Percentiles rank a stretch among this genome's conserved stretches.
Evolutionary conservation across 352 stramenopile genomes (phyloP).

Genomic region (Phytophthora cryptogea): DNA sequence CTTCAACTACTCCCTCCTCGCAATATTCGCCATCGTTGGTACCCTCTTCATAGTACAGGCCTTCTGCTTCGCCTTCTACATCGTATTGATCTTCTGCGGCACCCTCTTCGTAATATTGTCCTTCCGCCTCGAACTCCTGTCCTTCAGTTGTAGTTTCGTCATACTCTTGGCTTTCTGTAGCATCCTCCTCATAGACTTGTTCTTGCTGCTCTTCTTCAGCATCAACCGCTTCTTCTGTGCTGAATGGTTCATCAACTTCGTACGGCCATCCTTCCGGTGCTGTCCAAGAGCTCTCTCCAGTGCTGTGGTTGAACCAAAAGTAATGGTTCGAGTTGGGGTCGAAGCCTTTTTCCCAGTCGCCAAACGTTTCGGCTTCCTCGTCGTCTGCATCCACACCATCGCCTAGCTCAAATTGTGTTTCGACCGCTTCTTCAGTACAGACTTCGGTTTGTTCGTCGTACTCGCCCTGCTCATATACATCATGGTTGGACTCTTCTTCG

Average conservation of each 20-base stretch:
- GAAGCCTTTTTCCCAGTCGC: constrained; percentile 88
- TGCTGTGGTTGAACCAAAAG: constrained; percentile 90
- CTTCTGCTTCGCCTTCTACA: constrained; percentile 9
- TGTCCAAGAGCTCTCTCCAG: constrained; percentile 80
- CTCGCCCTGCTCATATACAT: constrained; percentile 9
- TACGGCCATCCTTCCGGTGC: constrained; percentile 78
- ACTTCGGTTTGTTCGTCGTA: constrained; percentile 11
- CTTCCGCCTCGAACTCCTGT: constrained; percentile 24
- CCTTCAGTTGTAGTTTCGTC: constrained; percentile 11
- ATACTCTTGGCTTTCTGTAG: constrained; percentile 12
- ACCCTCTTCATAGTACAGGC: constrained; percentile 5
- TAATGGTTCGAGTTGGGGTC: constrained; percentile 83
- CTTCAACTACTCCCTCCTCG: constrained; percentile 8
- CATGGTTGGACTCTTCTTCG: constrained; percentile 16
- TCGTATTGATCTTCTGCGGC: constrained; percentile 3
- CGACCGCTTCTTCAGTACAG: constrained; percentile 10
- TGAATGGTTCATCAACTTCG: constrained; percentile 68
- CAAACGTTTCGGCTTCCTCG: constrained; percentile 77
- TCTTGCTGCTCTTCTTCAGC: constrained; percentile 23
- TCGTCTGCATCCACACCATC: constrained; percentile 66
- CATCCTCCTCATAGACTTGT: constrained; percentile 12
- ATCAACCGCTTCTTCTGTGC: constrained; percentile 35
- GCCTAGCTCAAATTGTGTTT: constrained; percentile 33
- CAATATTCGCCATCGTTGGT: constrained; percentile 1
- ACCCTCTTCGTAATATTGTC: constrained; percentile 5